Conservation (phyloP, 2,329 filamentous ascomycete genomes). For the Colletotrichum gloeosporioides region DNA sequence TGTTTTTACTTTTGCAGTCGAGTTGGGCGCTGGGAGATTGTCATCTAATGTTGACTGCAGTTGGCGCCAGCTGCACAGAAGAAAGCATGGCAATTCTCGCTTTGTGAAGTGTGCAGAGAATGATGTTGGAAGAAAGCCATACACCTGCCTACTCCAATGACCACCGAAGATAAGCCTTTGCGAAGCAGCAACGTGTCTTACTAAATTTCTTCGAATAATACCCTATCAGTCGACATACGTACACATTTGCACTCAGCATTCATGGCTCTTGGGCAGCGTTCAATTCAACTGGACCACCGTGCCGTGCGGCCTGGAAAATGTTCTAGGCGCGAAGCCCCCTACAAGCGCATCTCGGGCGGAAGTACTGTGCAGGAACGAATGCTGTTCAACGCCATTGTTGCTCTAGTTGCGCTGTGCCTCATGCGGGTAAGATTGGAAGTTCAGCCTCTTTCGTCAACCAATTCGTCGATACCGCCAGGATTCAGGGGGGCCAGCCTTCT, state of each 20-base stretch:
- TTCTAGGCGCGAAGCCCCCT: neutral
- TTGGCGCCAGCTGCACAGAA: neutral
- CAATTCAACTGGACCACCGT: neutral
- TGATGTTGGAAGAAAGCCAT: neutral
- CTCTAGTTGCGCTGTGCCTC: neutral
- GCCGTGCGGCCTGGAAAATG: neutral
- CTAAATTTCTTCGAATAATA: neutral
- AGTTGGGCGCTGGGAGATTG: no score
- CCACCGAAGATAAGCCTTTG: neutral
- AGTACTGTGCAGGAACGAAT: neutral
- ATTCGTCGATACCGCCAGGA: neutral
- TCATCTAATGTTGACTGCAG: neutral
- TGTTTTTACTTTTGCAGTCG: neutral
- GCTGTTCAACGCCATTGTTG: neutral
- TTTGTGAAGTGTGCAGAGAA: no score
- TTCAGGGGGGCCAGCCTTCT: neutral
- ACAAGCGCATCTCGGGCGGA: neutral
- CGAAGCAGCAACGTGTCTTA: neutral
- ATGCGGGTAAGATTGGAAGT: neutral
- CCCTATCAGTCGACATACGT: rapidly evolving
- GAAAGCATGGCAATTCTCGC: no score
- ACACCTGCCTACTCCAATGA: neutral
- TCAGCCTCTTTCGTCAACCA: neutral
- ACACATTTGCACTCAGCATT: neutral
- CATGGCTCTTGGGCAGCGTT: neutral